Percentiles rank a stretch among this genome's conserved stretches.
phyloP scores from a whole-genome alignment of 2,329 filamentous ascomycete species.

The Aspergillus eucalypticola region DNA sequence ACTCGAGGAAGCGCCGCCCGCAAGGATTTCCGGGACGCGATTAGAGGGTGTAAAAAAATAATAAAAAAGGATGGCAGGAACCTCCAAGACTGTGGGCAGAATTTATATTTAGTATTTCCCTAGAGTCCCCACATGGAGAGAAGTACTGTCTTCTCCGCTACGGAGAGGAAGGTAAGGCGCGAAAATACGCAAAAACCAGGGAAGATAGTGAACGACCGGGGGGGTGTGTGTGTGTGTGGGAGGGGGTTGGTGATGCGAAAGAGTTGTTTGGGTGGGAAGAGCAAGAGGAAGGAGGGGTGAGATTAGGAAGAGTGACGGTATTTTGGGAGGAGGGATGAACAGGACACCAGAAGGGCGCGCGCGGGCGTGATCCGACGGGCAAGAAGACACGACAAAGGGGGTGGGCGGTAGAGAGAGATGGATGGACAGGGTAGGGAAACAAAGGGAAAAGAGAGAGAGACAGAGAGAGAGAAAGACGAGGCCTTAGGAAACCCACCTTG shows the following conservation, averaged over 20 bases:
- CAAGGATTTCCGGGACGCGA: constrained; percentile 15
- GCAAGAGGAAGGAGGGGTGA: constrained; percentile 10
- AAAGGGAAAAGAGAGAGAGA: constrained; percentile 6
- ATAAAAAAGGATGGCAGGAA: constrained; percentile 1
- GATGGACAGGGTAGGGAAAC: not conserved
- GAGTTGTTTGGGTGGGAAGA: constrained; percentile 1
- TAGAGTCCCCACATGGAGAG: not conserved
- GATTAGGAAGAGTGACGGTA: constrained; percentile 11
- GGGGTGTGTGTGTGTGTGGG: not conserved
- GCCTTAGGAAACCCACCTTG: constrained; percentile 19
- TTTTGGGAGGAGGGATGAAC: constrained; percentile 12
- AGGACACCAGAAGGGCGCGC: not conserved
- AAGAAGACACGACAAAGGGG: not conserved
- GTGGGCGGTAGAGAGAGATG: not conserved
- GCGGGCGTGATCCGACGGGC: not conserved
- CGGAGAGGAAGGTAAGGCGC: constrained; percentile 1
- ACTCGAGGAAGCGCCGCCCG: constrained; percentile 11
- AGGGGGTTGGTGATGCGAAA: not conserved
- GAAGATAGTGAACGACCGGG: constrained; percentile 8
- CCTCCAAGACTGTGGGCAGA: constrained; percentile 1
- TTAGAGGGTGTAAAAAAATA: not conserved
- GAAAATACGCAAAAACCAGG: not conserved
- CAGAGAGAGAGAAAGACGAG: not conserved
- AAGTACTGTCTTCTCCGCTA: not conserved
- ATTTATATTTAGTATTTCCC: constrained; percentile 4